Evolutionary conservation across 2,329 filamentous ascomycete species (phyloP).

Genomic region (Canariomyces notabilis): DNA sequence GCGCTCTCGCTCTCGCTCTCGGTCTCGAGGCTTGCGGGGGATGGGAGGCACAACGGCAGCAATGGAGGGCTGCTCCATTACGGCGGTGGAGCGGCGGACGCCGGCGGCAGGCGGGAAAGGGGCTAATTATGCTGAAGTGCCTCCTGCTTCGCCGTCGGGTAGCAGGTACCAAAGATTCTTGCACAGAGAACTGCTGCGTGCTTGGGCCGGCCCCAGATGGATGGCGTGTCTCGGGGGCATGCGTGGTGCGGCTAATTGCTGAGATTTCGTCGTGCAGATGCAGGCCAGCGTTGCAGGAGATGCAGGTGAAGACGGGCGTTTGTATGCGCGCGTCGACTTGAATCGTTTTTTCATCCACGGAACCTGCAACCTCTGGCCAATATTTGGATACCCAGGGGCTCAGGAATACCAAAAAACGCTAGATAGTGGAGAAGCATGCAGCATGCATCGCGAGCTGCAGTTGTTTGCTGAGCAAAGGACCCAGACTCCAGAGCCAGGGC

Average conservation of each 20-base stretch:
- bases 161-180: conserved; percentile 8
- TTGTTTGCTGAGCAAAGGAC: neutral
- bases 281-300: too few species aligned
- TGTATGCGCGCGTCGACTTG: neutral
- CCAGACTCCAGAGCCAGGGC: too few species aligned
- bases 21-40: conserved; percentile 24
- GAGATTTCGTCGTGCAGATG: conserved; percentile 20
- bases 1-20: conserved; percentile 23
- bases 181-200: conserved; percentile 4
- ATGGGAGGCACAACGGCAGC: conserved; percentile 21
- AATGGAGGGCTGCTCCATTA: conserved; percentile 22
- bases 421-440: neutral
- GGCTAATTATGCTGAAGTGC: conserved; percentile 15
- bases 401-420: neutral
- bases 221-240: conserved; percentile 11
- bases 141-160: conserved; percentile 11
- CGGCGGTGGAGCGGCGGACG: conserved; percentile 16
- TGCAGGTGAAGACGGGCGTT: neutral
- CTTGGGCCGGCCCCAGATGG: conserved; percentile 4
- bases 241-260: conserved; percentile 20
- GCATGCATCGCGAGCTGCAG: neutral
- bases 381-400: neutral
- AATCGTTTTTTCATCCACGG: neutral
- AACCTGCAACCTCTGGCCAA: neutral
- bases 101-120: conserved; percentile 8